A percentile compares a stretch with the other conserved stretches of the same genome.
Conservation (phyloP, 2,329 filamentous ascomycete genomes). For the Fusarium pininemorale region DNA sequence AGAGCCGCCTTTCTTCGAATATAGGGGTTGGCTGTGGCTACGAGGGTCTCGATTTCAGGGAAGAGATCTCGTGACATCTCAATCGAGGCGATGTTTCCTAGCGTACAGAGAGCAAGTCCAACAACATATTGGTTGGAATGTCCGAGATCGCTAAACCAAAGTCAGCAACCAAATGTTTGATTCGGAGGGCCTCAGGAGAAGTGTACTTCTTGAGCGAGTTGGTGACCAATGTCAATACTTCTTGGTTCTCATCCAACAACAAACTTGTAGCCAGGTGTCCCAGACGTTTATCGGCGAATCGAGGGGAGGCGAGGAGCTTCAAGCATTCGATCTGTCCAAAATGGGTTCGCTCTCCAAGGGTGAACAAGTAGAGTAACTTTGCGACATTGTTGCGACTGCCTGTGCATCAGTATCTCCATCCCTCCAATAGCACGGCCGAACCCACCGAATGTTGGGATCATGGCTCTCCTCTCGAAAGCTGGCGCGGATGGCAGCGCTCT, state of each 20-base stretch:
- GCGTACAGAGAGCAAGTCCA: slow-evolving; percentile 91
- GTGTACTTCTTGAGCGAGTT: slow-evolving; percentile 96
- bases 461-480: slow-evolving; percentile 98
- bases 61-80: slow-evolving; percentile 99
- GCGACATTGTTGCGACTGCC: slow-evolving; percentile 96
- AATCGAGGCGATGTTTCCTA: slow-evolving; percentile 96
- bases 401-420: slow-evolving; percentile 26
- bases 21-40: slow-evolving; percentile 97
- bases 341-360: slow-evolving; percentile 94
- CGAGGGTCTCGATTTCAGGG: slow-evolving; percentile 89
- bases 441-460: slow-evolving; percentile 88
- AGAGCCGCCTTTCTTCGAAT: slow-evolving; percentile 95
- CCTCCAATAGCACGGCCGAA: slow-evolving; percentile 13
- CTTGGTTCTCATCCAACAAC: slow-evolving; percentile 96
- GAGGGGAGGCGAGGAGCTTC: slow-evolving; percentile 94
- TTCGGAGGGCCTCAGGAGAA: not conserved
- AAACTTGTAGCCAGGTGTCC: slow-evolving; percentile 97
- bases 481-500: slow-evolving; percentile 95
- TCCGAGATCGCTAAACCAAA: slow-evolving; percentile 78
- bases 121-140: slow-evolving; percentile 99
- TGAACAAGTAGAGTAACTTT: slow-evolving; percentile 98
- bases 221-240: slow-evolving; percentile 94
- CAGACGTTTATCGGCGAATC: slow-evolving; percentile 96
- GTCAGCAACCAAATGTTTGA: slow-evolving; percentile 24
- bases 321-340: slow-evolving; percentile 99